Evolutionary conservation across 805 yeast species (phyloP).

Genomic region (Metschnikowia arizonensis): DNA sequence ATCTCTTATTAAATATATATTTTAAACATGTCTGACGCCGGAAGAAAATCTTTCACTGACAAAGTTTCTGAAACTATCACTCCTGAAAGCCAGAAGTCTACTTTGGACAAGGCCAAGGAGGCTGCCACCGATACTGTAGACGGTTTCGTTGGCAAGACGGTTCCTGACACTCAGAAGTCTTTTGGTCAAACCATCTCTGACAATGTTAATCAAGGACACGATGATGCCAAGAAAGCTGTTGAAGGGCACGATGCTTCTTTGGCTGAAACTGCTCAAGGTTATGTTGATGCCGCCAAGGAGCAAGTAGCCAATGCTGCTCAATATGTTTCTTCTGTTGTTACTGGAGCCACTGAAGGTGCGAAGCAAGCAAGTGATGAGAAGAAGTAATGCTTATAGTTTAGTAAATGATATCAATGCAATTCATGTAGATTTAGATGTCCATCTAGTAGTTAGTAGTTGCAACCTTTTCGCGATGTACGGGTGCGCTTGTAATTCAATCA

Average conservation of each 20-base stretch:
- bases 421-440: no score
- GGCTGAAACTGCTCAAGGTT: conserved; percentile 41
- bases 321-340: conserved; percentile 48
- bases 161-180: conserved; percentile 69
- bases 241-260: conserved; percentile 24
- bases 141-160: conserved; percentile 51
- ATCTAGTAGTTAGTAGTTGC: no score
- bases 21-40: conserved; percentile 42
- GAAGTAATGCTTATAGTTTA: no score
- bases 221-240: conserved; percentile 43
- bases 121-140: conserved; percentile 62
- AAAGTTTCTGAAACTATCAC: conserved; percentile 62
- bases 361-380: conserved; percentile 29
- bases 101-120: conserved; percentile 68
- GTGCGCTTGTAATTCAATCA: background rate
- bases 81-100: conserved; percentile 68
- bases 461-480: background rate
- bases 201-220: conserved; percentile 50
- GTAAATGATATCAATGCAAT: no score
- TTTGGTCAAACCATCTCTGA: conserved; percentile 66
- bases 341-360: conserved; percentile 59
- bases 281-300: conserved; percentile 55
- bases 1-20: background rate
- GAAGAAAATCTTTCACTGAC: conserved; percentile 73
- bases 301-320: conserved; percentile 52